Percentiles rank a stretch among this genome's conserved stretches.
Conservation (phyloP, 1,284 basidiomycete species). For the Vanrija pseudolonga region DNA sequence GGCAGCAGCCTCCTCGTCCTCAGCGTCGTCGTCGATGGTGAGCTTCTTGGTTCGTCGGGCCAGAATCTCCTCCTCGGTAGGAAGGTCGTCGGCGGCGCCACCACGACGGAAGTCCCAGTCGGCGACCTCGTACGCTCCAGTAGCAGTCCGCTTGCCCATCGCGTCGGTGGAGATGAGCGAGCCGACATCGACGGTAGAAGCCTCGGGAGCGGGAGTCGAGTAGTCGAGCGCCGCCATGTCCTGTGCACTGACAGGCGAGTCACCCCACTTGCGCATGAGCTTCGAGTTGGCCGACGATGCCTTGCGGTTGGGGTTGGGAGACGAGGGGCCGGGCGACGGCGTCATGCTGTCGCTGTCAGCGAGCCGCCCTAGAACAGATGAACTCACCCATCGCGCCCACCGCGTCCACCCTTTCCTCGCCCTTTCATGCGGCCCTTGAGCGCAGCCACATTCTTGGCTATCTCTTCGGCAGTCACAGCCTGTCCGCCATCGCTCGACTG, state of each 20-base stretch:
- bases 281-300: conserved; percentile 59
- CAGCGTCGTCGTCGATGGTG: conserved; percentile 53
- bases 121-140: conserved; percentile 89
- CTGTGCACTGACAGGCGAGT: conserved; percentile 67
- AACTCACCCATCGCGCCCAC: conserved; percentile 51
- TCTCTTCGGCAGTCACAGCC: conserved; percentile 64
- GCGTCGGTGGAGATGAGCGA: conserved; percentile 46
- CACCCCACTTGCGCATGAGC: conserved; percentile 86
- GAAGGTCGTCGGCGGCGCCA: conserved; percentile 51
- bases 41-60: conserved; percentile 25
- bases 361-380: conserved; percentile 21
- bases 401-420: conserved; percentile 47
- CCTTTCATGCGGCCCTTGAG: conserved; percentile 69
- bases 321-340: conserved; percentile 33
- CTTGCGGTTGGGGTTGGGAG: conserved; percentile 22
- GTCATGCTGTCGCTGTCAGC: conserved; percentile 59
- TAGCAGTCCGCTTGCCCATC: conserved; percentile 62
- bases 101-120: conserved; percentile 71
- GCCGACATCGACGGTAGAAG: conserved; percentile 45
- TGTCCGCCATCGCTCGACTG: conserved; percentile 20
- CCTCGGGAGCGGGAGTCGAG: conserved; percentile 53
- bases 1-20: neutral
- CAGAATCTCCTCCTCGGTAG: conserved; percentile 45
- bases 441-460: conserved; percentile 86
- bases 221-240: conserved; percentile 92